Evolutionary conservation across 345 rosid genomes (phyloP), one percentile per base, ranked within the genome.

Genomic region (Camelina neglecta): DNA sequence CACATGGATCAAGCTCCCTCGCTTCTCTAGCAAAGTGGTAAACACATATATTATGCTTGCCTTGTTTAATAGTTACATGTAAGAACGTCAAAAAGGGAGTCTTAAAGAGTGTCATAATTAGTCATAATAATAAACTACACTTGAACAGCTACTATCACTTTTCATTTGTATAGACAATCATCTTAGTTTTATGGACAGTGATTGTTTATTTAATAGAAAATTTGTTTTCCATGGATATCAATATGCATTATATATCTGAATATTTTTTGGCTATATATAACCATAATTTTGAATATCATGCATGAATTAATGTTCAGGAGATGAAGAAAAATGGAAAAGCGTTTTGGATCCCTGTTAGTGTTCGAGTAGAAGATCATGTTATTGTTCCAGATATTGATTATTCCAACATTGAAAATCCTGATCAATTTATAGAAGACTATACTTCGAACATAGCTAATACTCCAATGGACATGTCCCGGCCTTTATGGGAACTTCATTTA

Each of bases 401-500:
- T 21, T 23, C 48, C 26, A 36, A 10, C 67, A 81, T 79, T 78
- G 87, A 79, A 39, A 80, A 73, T 6, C 85, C 92, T 2, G 85
- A 86, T 65, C 69, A 79, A 21, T 88, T 85, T 12, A 60, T 92
- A 2, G 92, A 87, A 58, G 87, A 90, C 68, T 88, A 92, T 81
- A 65, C 84, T 35, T 85, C 96, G 2, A 70, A 85, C 66, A 71
- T 88, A 18, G 83, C 90, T 21, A 82, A 76, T 45, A 67, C 63
- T 11, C 86, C 89, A 5, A 20, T 92, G 71, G 89, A 90, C 74
- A 11, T 54, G 50, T 82, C 92, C 1, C 82, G 72, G 38, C 96
- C 96, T 7, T 71, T 88, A 15, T 92, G 97, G 96, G 94, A 92
- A 62, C 51, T 92, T 23, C 96, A 90, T 76, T n/a, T 92, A 47